phyloP scores from a whole-genome alignment of 2,329 filamentous ascomycete species.

The Penicillium paneum region DNA sequence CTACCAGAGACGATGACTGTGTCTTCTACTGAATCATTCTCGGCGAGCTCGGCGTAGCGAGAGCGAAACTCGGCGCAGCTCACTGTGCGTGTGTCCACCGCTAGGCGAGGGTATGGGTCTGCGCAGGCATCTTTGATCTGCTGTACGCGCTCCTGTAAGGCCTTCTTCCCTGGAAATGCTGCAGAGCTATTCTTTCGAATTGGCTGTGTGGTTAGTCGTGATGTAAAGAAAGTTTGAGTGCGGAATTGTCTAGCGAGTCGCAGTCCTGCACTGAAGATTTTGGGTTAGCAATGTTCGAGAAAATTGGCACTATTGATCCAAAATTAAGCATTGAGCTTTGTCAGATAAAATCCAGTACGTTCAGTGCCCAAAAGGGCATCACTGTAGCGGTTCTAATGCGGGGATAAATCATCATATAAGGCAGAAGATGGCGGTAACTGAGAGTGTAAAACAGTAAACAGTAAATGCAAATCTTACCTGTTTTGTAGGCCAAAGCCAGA shows the following conservation, averaged over 20 bases:
- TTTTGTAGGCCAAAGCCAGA: constrained; percentile 27
- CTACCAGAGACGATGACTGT: constrained; percentile 45
- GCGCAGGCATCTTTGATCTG: constrained; percentile 35
- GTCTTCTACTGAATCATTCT: constrained; percentile 42
- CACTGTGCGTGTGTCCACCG: constrained; percentile 29
- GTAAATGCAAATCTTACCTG: constrained; percentile 34
- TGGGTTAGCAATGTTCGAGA: constrained; percentile 21
- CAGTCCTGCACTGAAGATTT: constrained; percentile 26
- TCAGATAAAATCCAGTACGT: constrained; percentile 27
- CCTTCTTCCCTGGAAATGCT: constrained; percentile 34
- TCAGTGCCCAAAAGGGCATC: constrained; percentile 50
- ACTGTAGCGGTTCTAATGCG: constrained; percentile 66
- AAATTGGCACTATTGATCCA: constrained; percentile 9
- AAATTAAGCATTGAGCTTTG: constrained; percentile 18
- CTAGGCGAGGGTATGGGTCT: constrained; percentile 41
- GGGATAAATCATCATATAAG: constrained; percentile 44
- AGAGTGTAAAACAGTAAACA: constrained; percentile 6
- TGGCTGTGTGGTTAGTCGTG: constrained; percentile 20
- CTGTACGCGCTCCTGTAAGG: constrained; percentile 37
- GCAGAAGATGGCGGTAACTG: background rate
- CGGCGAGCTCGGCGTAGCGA: constrained; percentile 36
- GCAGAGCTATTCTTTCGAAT: constrained; percentile 26
- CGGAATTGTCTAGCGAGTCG: constrained; percentile 12
- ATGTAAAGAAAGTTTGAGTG: constrained; percentile 4
- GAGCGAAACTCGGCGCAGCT: constrained; percentile 38